These are phyloP conservation scores for Moesziomyces sp. DNA, from an alignment of 1,284 basidiomycete species.

Conservation along the genomic window DNA sequence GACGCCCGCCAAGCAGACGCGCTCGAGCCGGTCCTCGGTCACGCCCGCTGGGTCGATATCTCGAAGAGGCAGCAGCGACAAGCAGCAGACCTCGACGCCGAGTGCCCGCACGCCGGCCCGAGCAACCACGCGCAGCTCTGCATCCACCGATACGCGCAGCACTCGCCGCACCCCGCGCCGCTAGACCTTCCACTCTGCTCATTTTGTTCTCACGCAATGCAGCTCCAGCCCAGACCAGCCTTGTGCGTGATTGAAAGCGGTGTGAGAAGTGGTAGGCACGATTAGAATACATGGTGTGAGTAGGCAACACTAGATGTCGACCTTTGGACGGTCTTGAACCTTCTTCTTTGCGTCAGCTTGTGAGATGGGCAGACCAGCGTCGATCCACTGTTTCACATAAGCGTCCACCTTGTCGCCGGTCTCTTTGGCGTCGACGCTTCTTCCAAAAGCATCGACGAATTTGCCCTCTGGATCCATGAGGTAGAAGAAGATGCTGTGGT, in stretches of 20 bases:
- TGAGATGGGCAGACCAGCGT: constrained; percentile 49
- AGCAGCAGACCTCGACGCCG: constrained; percentile 22
- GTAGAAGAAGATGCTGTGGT: constrained; percentile 87
- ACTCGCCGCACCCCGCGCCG: constrained; percentile 45
- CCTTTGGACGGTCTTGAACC: constrained; percentile 68
- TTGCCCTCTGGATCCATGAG: constrained; percentile 93
- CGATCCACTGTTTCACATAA: constrained; percentile 72
- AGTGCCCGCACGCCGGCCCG: constrained; percentile 26
- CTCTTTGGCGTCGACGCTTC: constrained; percentile 78
- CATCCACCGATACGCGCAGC: constrained; percentile 18
- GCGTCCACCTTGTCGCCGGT: constrained; percentile 73
- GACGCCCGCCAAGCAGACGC: constrained; percentile 36
- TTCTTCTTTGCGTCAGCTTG: constrained; percentile 75
- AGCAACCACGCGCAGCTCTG: constrained; percentile 38
- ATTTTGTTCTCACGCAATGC: neutral
- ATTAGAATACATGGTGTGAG: constrained; percentile 7
- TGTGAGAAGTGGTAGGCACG: too few species aligned
- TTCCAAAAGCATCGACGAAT: constrained; percentile 97
- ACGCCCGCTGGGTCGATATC: constrained; percentile 19
- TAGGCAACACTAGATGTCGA: constrained; percentile 14
- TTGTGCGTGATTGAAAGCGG: neutral
- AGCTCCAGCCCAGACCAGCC: neutral
- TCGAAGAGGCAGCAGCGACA: constrained; percentile 34
- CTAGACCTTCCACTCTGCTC: constrained; percentile 2
- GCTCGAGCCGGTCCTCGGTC: constrained; percentile 25